A percentile compares a stretch with the other conserved stretches of the same genome.
Evolutionary conservation across 1,284 basidiomycete species (phyloP).

Genomic region (Leucoagaricus sp.): DNA sequence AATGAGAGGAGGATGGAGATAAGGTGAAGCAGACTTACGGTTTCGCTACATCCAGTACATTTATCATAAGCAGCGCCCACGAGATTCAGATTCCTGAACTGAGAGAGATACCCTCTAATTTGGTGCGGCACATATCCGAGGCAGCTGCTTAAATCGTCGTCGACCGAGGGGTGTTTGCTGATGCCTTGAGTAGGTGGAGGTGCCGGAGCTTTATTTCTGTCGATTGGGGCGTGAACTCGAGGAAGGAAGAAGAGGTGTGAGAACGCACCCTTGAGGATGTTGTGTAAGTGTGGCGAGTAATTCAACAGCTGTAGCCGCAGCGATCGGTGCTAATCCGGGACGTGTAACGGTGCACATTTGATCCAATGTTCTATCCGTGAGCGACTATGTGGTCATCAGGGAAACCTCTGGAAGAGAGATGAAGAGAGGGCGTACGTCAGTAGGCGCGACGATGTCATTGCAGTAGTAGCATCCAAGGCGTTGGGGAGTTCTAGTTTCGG

Average conservation of each 20-base stretch:
- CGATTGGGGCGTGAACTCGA: background rate
- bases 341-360: conserved; percentile 99
- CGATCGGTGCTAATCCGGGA: conserved; percentile 94
- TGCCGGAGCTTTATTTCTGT: conserved; percentile 67
- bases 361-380: conserved; percentile 93
- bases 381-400: conserved; percentile 54
- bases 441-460: conserved; percentile 96
- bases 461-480: conserved; percentile 95
- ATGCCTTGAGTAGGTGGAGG: conserved; percentile 44
- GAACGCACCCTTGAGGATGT: conserved; percentile 80
- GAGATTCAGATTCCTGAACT: conserved; percentile 84
- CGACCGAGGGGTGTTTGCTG: conserved; percentile 24
- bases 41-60: conserved; percentile 90
- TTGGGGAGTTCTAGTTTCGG: conserved; percentile 25
- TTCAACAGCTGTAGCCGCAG: conserved; percentile 90
- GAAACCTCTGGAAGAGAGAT: background rate
- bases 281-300: conserved; percentile 88
- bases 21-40: conserved; percentile 45
- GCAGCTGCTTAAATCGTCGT: conserved; percentile 48
- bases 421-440: conserved; percentile 66
- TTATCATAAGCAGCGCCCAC: conserved; percentile 84
- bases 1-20: background rate
- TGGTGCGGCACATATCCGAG: conserved; percentile 94
- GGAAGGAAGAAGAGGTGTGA: background rate
- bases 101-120: conserved; percentile 85